Percentiles rank a stretch among this genome's conserved stretches.
Evolutionary conservation across 1,284 basidiomycete species (phyloP).

Genomic region (Pascua sp.): DNA sequence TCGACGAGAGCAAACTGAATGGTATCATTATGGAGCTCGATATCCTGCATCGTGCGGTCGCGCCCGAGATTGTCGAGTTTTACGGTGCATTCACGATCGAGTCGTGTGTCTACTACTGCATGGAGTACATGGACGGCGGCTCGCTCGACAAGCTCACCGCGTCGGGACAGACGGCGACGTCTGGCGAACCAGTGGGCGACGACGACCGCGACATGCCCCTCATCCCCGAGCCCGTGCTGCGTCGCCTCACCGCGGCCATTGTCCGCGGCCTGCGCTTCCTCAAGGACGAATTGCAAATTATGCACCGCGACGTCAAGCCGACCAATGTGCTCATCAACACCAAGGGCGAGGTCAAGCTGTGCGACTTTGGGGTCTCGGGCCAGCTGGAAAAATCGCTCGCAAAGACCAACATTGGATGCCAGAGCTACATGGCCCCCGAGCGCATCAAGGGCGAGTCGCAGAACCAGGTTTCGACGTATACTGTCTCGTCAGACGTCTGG

Average conservation of each 20-base stretch:
- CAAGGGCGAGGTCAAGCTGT: constrained; percentile 87
- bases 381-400: constrained; percentile 94
- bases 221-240: constrained; percentile 81
- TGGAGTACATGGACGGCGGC: constrained; percentile 99
- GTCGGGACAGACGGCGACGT: constrained; percentile 21
- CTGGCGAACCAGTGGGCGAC: neutral
- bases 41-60: constrained; percentile 87
- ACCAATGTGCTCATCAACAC: constrained; percentile 92
- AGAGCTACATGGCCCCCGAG: constrained; percentile 99
- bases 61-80: constrained; percentile 93
- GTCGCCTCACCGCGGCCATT: constrained; percentile 75
- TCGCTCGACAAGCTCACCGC: constrained; percentile 80
- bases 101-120: constrained; percentile 97
- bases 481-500: constrained; percentile 97
- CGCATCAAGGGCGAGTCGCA: constrained; percentile 92
- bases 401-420: constrained; percentile 98
- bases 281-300: constrained; percentile 94
- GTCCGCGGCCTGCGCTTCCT: constrained; percentile 91
- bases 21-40: constrained; percentile 99
- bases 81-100: constrained; percentile 99
- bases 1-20: constrained; percentile 89
- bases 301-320: constrained; percentile 91
- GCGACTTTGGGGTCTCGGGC: constrained; percentile 97
- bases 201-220: constrained; percentile 18
- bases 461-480: constrained; percentile 82